phyloP scores from a whole-genome alignment of 2,329 filamentous ascomycete species.

The Neonectria neomacrospora region DNA sequence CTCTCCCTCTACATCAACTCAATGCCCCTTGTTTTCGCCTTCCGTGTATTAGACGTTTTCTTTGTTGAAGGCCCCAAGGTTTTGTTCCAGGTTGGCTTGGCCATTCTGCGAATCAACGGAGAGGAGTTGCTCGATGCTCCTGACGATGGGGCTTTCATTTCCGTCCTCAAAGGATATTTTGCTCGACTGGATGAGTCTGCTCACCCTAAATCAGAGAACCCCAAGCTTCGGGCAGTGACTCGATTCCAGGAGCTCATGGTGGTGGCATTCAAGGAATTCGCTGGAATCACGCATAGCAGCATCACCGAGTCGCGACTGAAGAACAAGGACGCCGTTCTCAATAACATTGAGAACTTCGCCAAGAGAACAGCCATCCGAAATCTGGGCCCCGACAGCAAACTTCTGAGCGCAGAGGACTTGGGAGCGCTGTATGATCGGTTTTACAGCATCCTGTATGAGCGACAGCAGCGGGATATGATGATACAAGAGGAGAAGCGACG shows the following conservation, averaged over 20 bases:
- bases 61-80: constrained; percentile 98
- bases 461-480: constrained; percentile 83
- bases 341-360: constrained; percentile 96
- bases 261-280: constrained; percentile 98
- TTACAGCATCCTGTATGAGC: constrained; percentile 90
- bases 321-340: constrained; percentile 93
- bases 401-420: constrained; percentile 85
- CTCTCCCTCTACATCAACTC: constrained; percentile 98
- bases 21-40: constrained; percentile 98
- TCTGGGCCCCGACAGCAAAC: constrained; percentile 94
- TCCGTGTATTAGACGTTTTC: constrained; percentile 95
- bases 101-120: constrained; percentile 96
- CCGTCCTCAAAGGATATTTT: constrained; percentile 94
- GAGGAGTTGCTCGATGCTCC: constrained; percentile 93
- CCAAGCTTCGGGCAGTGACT: constrained; percentile 92
- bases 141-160: constrained; percentile 97
- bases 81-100: constrained; percentile 93
- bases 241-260: constrained; percentile 99
- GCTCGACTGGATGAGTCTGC: constrained; percentile 92
- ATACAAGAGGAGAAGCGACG: constrained; percentile 80
- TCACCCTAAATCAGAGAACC: constrained; percentile 94
- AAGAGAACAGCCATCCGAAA: constrained; percentile 97
- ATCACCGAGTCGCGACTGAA: constrained; percentile 89
- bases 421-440: constrained; percentile 94
- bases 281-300: constrained; percentile 91